Evolutionary conservation across 108 stramenopile species (phyloP).

Genomic region (Fistulifera pelliculosa): DNA sequence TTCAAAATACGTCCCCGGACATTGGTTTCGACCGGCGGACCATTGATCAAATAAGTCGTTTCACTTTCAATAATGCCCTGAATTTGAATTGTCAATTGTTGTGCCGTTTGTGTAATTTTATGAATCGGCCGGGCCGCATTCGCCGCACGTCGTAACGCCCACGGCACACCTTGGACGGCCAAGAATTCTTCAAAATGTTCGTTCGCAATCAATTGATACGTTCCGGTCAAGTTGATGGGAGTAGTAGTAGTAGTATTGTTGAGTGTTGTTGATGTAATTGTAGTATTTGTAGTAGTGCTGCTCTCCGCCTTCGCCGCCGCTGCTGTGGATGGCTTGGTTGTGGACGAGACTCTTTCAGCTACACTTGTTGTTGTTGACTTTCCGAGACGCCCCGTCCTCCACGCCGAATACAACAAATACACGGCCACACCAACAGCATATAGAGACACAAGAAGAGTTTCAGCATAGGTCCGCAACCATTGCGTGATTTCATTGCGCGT

Average conservation of each 20-base stretch:
- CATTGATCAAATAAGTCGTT: conserved; percentile 42
- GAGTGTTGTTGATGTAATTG: too few relatives aligned
- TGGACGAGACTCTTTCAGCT: neutral
- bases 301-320: neutral
- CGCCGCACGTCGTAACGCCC: conserved; percentile 36
- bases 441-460: conserved; percentile 1
- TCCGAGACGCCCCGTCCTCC: neutral
- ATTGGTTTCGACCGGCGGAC: conserved; percentile 24
- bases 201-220: conserved; percentile 35
- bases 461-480: conserved; percentile 3
- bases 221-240: conserved; percentile 38
- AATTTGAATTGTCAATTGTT: conserved; percentile 31
- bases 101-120: conserved; percentile 26
- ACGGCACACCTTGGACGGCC: conserved; percentile 47
- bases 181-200: conserved; percentile 42
- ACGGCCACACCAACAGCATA: neutral
- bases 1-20: conserved; percentile 37
- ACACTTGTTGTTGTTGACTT: neutral
- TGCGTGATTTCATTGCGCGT: neutral
- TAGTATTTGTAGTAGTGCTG: too few relatives aligned
- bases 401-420: neutral
- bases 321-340: neutral
- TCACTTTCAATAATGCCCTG: conserved; percentile 40
- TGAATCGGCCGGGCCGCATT: conserved; percentile 41
- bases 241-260: too few relatives aligned